Conservation (phyloP, 495 filamentous ascomycete species). For the Evernia prunastri region DNA sequence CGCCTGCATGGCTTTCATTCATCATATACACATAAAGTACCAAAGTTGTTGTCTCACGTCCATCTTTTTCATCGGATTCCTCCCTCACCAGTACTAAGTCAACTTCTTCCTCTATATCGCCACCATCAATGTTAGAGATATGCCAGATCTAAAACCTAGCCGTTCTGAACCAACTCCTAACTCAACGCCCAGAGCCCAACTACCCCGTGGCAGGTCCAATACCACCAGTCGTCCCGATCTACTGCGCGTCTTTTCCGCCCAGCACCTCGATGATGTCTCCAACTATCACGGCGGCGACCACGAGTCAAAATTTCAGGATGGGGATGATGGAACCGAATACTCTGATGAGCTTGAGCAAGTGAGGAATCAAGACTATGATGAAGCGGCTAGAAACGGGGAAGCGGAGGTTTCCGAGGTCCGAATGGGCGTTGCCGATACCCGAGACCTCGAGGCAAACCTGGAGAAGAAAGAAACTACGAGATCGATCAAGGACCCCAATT, state of each 20-base stretch:
- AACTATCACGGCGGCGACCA: slow-evolving; percentile 30
- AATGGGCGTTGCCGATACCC: slow-evolving; percentile 27
- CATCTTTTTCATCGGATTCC: neutral
- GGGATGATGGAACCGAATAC: neutral
- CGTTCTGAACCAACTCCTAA: slow-evolving; percentile 9
- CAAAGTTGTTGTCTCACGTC: neutral
- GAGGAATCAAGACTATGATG: slow-evolving; percentile 22
- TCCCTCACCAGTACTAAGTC: neutral
- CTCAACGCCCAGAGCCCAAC: neutral
- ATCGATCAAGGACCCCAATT: slow-evolving; percentile 33
- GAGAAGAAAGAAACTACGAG: slow-evolving; percentile 24
- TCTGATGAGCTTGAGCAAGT: slow-evolving; percentile 16
- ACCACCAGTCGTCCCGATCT: slow-evolving; percentile 8
- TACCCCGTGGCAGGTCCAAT: neutral
- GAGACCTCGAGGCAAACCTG: slow-evolving; percentile 30
- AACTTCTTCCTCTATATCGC: no score
- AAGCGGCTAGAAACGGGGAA: slow-evolving; percentile 16
- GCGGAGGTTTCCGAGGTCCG: slow-evolving; percentile 27
- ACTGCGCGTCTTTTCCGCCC: slow-evolving; percentile 31
- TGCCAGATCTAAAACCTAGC: neutral
- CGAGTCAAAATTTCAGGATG: neutral
- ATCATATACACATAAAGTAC: no score
- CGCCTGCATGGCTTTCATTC: no score
- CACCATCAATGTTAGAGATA: neutral
- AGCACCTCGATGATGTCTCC: slow-evolving; percentile 36